Base-by-base conservation (phyloP, 73 alveolate species). In the Paramecium biaurelia region DNA sequence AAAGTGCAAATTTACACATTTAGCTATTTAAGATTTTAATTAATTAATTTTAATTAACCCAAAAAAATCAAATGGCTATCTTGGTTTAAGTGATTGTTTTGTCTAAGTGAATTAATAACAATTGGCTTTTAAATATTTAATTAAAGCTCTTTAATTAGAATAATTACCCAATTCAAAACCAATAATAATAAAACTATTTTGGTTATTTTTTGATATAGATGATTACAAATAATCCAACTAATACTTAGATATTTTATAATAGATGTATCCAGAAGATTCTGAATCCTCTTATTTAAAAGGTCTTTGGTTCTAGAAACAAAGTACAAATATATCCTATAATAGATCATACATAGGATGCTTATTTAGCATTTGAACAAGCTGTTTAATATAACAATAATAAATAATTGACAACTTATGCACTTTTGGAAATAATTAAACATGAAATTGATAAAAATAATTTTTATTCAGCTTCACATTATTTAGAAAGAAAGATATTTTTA, bases 391-490 rank as follows among this genome's bases (percentile, higher is more conserved):
- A 86, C 38, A 93, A 74, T n/a, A 93, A 92, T 23, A 79, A 88
- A 63, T 92, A 76, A 84, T 67, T 67, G 45, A 94, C 95, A 14
- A 94, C 97, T 7, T 92, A 92, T 21, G 95, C 98, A 2, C 84
- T 95, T 23, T 93, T 90, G 58, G 98, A 95, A 57, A 95, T 95
- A 2, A 94, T 96, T 15, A 93, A 90, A 79, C 53, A 94, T 18
- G 68, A 95, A 85, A 92, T 96, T 10, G 94, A 93, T 74, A 93
- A 94, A 45, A 96, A 94, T 38, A 97, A 96, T 93, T 96, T 88
- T 70, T 96, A 96, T 89, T 94, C 93, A 41, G 98, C 98, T 11
- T 94, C 85, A 58, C 96, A 92, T 92, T 90, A 93, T 37, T 93
- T 96, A 14, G 57, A 94, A 41, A 93, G 97, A 88, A 96, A 97